Evolutionary conservation across 1,284 basidiomycete genomes (phyloP).

Genomic region (Athelia psychrophila): DNA sequence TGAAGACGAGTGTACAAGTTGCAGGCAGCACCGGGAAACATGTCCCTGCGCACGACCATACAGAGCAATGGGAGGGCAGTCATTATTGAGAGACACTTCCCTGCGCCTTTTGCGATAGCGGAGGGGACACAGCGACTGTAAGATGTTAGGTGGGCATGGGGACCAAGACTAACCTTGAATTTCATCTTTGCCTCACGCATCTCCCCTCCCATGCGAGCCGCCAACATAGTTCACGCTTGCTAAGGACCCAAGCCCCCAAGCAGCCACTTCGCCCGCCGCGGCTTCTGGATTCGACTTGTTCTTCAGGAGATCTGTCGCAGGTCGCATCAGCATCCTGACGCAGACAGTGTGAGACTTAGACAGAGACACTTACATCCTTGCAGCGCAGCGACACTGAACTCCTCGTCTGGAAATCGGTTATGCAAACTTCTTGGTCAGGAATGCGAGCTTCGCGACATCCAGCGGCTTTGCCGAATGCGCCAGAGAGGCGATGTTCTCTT

Average conservation of each 20-base stretch:
- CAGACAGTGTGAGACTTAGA: slow-evolving; percentile 14
- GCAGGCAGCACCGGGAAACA: too few relatives aligned
- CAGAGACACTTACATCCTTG: slow-evolving; percentile 74
- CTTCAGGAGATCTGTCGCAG: slow-evolving; percentile 62
- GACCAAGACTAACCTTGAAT: slow-evolving; percentile 50
- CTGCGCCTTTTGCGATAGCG: too few relatives aligned
- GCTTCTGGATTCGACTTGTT: slow-evolving; percentile 79
- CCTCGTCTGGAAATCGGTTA: slow-evolving; percentile 71
- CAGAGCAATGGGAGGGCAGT: too few relatives aligned
- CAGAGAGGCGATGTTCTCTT: slow-evolving; percentile 53
- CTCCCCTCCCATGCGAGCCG: slow-evolving; percentile 66
- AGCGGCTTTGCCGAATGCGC: slow-evolving; percentile 63
- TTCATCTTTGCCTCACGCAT: slow-evolving; percentile 62
- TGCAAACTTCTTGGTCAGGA: slow-evolving; percentile 73
- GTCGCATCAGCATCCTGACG: neutral
- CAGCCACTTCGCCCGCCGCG: slow-evolving; percentile 59
- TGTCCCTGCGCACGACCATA: too few relatives aligned
- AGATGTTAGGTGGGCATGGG: slow-evolving; percentile 9
- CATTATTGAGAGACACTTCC: too few relatives aligned
- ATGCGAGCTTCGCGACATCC: slow-evolving; percentile 55
- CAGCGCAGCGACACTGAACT: slow-evolving; percentile 82
- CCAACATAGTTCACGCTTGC: slow-evolving; percentile 69
- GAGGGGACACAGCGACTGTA: too few relatives aligned
- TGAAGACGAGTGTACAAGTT: too few relatives aligned
- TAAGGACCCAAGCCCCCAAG: slow-evolving; percentile 73